These are phyloP conservation scores for Fusarium bactridioides DNA, from an alignment of 2,329 filamentous ascomycete genomes.

Conservation along the genomic window DNA sequence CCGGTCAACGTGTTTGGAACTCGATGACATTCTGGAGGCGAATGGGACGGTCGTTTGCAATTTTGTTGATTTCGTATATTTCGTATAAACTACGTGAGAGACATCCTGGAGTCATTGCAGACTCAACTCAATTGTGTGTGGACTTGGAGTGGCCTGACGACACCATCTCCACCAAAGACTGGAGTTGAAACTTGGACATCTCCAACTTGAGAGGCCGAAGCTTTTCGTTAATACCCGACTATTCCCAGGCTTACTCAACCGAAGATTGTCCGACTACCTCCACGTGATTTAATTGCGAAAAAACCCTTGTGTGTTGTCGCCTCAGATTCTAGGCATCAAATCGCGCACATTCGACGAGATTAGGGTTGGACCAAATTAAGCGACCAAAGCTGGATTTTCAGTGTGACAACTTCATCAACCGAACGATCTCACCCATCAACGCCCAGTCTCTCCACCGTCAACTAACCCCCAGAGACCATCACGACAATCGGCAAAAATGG, in stretches of 20 bases:
- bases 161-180: slow-evolving; percentile 33
- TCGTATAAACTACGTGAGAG: slow-evolving; percentile 1
- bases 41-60: background rate
- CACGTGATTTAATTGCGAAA: slow-evolving; percentile 32
- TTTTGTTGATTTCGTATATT: background rate
- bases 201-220: slow-evolving; percentile 1
- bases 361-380: slow-evolving; percentile 59
- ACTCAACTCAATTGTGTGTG: slow-evolving; percentile 22
- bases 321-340: slow-evolving; percentile 27
- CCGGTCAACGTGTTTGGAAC: slow-evolving; percentile 48
- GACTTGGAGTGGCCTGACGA: slow-evolving; percentile 19
- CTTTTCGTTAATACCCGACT: slow-evolving; percentile 11
- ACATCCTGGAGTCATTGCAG: slow-evolving; percentile 14
- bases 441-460: slow-evolving; percentile 45
- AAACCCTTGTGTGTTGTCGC: slow-evolving; percentile 11
- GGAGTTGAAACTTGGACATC: slow-evolving; percentile 27
- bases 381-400: slow-evolving; percentile 51
- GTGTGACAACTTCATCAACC: slow-evolving; percentile 46
- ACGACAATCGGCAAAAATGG: slow-evolving; percentile 75
- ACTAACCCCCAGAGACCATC: slow-evolving; percentile 46
- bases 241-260: background rate
- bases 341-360: slow-evolving; percentile 34
- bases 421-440: slow-evolving; percentile 43
- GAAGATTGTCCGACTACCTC: slow-evolving; percentile 12
- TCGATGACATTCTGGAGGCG: slow-evolving; percentile 25